phyloP scores from a whole-genome alignment of 2,329 filamentous ascomycete genomes.

The Epicoccum sorghinum region DNA sequence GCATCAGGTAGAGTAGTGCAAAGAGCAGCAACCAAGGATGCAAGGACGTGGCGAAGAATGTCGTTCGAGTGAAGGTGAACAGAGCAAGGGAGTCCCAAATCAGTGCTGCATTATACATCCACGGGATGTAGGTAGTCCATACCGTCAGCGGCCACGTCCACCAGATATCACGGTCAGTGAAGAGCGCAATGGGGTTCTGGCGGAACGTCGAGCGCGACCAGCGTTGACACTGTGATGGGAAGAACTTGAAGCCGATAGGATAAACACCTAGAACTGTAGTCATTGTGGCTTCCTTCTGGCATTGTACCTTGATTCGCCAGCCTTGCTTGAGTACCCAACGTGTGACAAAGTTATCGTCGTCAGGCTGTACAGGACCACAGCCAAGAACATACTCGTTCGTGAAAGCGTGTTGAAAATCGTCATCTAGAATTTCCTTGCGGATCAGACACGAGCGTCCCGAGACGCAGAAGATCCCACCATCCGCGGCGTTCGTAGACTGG shows the following conservation, averaged over 20 bases:
- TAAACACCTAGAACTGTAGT: constrained; percentile 53
- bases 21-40: constrained; percentile 1
- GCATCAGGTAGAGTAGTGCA: constrained; percentile 18
- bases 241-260: constrained; percentile 24
- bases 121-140: constrained; percentile 32
- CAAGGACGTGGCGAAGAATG: constrained; percentile 11
- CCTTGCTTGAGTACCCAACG: constrained; percentile 56
- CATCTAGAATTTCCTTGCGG: constrained; percentile 30
- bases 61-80: constrained; percentile 12
- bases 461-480: constrained; percentile 42
- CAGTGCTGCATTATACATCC: constrained; percentile 34
- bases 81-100: constrained; percentile 29
- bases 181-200: constrained; percentile 30
- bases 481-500: constrained; percentile 35
- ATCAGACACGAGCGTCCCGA: constrained; percentile 40
- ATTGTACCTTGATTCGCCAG: constrained; percentile 61
- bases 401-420: constrained; percentile 27
- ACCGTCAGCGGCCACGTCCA: constrained; percentile 30
- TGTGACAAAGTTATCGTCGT: constrained; percentile 57
- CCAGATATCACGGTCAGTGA: constrained; percentile 31
- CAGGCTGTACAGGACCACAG: constrained; percentile 30
- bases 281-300: constrained; percentile 55
- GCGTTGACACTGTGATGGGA: constrained; percentile 28
- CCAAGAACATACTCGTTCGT: constrained; percentile 28
- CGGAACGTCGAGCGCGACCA: constrained; percentile 35